These are phyloP conservation scores for Colletotrichum tropicale DNA, from an alignment of 2,329 filamentous ascomycete genomes.

Conservation along the genomic window DNA sequence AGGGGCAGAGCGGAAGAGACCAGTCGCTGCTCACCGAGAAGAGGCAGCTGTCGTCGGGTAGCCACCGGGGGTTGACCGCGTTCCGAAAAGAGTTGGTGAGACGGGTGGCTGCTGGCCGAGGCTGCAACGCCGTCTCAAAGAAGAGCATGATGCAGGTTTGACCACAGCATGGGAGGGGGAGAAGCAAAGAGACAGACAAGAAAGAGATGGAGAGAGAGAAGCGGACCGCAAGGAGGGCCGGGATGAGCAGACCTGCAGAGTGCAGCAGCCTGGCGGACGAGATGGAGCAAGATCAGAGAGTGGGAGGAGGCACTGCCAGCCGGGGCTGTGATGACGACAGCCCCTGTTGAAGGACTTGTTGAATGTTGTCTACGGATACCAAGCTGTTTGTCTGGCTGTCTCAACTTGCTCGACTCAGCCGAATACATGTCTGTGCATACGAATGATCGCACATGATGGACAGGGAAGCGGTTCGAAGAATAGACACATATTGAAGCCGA, in stretches of 20 bases:
- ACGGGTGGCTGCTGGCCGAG: constrained; percentile 6
- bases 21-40: neutral
- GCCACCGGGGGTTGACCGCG: neutral
- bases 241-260: neutral
- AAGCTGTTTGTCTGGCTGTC: neutral
- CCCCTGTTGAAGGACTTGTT: neutral
- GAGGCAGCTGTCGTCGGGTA: constrained; percentile 13
- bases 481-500: neutral
- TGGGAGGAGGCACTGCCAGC: neutral
- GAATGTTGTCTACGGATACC: neutral
- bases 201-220: neutral
- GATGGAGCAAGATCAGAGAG: neutral
- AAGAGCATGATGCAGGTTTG: constrained; percentile 8
- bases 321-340: neutral
- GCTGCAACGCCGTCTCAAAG: constrained; percentile 8
- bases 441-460: neutral
- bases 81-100: neutral
- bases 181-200: neutral
- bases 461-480: neutral
- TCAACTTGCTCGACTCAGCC: neutral
- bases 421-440: neutral
- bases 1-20: neutral
- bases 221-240: neutral
- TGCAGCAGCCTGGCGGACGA: neutral
- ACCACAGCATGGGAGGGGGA: neutral